phyloP scores from a whole-genome alignment of 2,329 filamentous ascomycete genomes.

The Trichoderma lentiforme region DNA sequence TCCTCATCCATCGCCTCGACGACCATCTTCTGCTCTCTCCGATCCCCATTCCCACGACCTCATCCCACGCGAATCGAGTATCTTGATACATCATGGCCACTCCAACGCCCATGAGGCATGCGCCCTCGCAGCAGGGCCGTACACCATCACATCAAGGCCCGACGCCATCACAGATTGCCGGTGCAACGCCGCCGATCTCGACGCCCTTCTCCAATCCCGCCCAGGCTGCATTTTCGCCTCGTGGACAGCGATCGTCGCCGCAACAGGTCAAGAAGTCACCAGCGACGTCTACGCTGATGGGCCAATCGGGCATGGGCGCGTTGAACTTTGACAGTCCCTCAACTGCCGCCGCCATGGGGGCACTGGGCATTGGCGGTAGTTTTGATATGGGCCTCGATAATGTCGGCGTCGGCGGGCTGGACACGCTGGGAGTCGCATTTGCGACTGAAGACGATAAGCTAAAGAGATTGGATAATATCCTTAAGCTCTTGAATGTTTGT shows the following conservation, averaged over 20 bases:
- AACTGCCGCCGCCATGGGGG: constrained; percentile 59
- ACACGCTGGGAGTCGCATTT: constrained; percentile 37
- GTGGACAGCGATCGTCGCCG: constrained; percentile 56
- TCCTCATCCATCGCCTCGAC: not conserved
- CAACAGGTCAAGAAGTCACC: constrained; percentile 64
- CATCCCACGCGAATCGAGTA: not conserved
- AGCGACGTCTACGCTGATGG: constrained; percentile 47
- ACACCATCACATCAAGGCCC: constrained; percentile 40
- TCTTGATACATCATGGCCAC: constrained; percentile 42
- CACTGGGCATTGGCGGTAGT: constrained; percentile 47
- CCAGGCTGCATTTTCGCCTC: constrained; percentile 58
- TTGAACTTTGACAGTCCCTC: constrained; percentile 64
- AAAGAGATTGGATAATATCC: constrained; percentile 51
- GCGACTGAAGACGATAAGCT: constrained; percentile 53
- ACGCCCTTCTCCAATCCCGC: constrained; percentile 61
- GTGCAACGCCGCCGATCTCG: constrained; percentile 62
- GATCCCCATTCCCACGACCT: constrained; percentile 13
- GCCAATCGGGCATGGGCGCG: constrained; percentile 43
- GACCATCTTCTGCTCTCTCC: not conserved
- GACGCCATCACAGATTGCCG: constrained; percentile 45
- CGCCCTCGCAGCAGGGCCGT: constrained; percentile 40
- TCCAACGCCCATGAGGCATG: constrained; percentile 49
- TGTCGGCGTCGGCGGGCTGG: constrained; percentile 47
- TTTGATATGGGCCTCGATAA: constrained; percentile 54
- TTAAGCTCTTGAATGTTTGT: constrained; percentile 49